Evolutionary conservation across 192 early-diverging fungal species (phyloP), one percentile per base, ranked within the genome.

Genomic region (Geranomyces variabilis): DNA sequence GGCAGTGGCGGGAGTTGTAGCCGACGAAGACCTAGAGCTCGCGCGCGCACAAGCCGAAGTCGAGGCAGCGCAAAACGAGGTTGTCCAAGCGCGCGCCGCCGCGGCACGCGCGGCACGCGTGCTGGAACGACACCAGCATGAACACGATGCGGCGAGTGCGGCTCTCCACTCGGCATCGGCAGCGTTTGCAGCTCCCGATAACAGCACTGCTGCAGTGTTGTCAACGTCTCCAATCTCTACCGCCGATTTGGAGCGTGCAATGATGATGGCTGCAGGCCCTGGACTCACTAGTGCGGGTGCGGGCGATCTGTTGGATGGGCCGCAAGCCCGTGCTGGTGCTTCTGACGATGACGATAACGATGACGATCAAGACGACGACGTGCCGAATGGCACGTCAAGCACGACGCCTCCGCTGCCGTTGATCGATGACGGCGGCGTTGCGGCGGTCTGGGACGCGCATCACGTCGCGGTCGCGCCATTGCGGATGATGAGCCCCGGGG

Each of bases 1-100:
- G 3, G 10, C 36, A 41, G 36, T 10, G 36, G 36, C 72, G 26
- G 17, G 46, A 61, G 21, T 28, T 17, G 46, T 26, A 62, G 46
- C 66, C 53, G 21, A 41, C 10, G 5, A 41, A 41, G 63, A 53
- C 6, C 29, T 19, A 14, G 75, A 66, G 49, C 28, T 71, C 22
- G 62, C 46, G 43, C 31, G 65, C 41, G 69, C 66, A 0, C 44
- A 77, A 29, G 59, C 26, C 29, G 72, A 70, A 58, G 65, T 74
- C n/a, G 72, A 31, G 0, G 73, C 62, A 10, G 69, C 73, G 2
- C 34, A 64, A 64, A 41, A 29, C 41, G 63, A 64, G 21, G 44
- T 64, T 3, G 41, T 10, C 3, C 63, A 64, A 64, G 63, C 63
- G 19, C 63, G 63, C 17, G 65, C 60, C 24, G 78, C 74, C 13